A percentile compares a stretch with the other conserved stretches of the same genome.
phyloP scores from a whole-genome alignment of 345 rosid species.

The Arabidopsis suecica region DNA sequence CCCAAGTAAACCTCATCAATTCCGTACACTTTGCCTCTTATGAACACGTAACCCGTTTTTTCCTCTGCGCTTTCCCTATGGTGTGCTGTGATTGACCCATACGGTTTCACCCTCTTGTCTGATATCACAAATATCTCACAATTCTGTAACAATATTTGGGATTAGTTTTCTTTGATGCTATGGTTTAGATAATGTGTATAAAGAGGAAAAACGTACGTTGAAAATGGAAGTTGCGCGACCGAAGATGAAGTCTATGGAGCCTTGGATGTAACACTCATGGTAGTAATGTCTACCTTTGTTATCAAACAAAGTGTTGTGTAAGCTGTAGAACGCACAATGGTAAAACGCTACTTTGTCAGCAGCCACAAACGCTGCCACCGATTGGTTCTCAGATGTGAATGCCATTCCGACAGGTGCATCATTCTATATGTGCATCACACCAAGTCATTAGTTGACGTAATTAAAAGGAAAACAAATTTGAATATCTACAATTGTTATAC shows the following conservation, averaged over 20 bases:
- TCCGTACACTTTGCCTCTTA: conserved; percentile 76
- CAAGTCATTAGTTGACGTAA: not conserved
- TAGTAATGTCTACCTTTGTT: conserved; percentile 95
- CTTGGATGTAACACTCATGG: conserved; percentile 79
- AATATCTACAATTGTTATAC: conserved; percentile 19
- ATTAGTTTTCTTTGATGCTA: not conserved
- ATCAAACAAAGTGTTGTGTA: conserved; percentile 92
- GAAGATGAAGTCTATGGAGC: conserved; percentile 93
- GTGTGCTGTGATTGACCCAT: conserved; percentile 85
- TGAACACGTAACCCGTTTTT: conserved; percentile 72
- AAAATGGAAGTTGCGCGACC: conserved; percentile 86
- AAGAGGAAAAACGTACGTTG: conserved; percentile 44
- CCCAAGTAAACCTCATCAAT: conserved; percentile 66
- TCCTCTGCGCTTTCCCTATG: conserved; percentile 57
- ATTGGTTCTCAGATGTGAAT: conserved; percentile 92
- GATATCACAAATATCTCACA: conserved; percentile 81
- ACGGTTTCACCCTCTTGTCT: conserved; percentile 73
- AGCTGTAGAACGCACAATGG: conserved; percentile 88
- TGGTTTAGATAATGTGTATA: conserved; percentile 15
- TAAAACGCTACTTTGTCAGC: conserved; percentile 84
- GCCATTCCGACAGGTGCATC: conserved; percentile 91
- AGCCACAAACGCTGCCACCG: conserved; percentile 86
- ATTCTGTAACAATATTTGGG: conserved; percentile 41
- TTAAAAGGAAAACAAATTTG: not conserved
- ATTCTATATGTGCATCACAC: conserved; percentile 52